Conservation (phyloP, 441 rosid species). For the Biscutella laevigata region DNA sequence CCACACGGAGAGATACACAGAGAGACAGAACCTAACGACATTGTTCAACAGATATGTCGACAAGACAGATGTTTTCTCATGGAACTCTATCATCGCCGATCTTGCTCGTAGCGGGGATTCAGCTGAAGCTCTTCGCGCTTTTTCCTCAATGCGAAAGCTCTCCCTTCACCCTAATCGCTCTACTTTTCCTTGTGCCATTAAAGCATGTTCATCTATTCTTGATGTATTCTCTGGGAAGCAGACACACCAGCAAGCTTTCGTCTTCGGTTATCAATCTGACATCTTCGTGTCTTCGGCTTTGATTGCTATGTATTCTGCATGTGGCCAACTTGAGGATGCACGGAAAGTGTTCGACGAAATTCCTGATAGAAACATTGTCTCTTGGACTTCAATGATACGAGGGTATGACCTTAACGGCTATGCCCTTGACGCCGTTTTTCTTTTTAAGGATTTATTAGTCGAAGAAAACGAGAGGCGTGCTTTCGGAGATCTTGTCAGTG, state of each 20-base stretch:
- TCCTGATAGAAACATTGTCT: slow-evolving; percentile 41
- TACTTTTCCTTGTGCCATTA: slow-evolving; percentile 73
- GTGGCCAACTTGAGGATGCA: slow-evolving; percentile 43
- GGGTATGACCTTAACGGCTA: slow-evolving; percentile 59
- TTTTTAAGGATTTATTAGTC: slow-evolving; percentile 52
- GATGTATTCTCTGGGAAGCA: slow-evolving; percentile 65
- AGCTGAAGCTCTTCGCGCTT: slow-evolving; percentile 63
- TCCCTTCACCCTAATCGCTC: slow-evolving; percentile 64
- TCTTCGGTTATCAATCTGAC: slow-evolving; percentile 53
- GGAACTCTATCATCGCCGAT: slow-evolving; percentile 79
- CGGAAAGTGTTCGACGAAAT: slow-evolving; percentile 54
- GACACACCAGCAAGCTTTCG: slow-evolving; percentile 71
- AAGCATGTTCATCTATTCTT: slow-evolving; percentile 68
- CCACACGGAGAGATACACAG: slow-evolving; percentile 22
- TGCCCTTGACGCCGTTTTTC: slow-evolving; percentile 43
- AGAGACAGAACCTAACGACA: slow-evolving; percentile 41
- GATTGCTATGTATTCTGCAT: slow-evolving; percentile 49
- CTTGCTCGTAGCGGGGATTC: slow-evolving; percentile 74
- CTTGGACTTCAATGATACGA: slow-evolving; percentile 64
- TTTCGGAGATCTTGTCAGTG: slow-evolving; percentile 5
- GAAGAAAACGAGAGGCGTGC: slow-evolving; percentile 35
- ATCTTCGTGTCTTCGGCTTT: slow-evolving; percentile 51
- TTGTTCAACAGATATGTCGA: slow-evolving; percentile 65
- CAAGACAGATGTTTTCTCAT: slow-evolving; percentile 57
- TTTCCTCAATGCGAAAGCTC: slow-evolving; percentile 68